Percentiles rank a stretch among this genome's conserved stretches.
Conservation (phyloP, 257 asterid species). For the Lycium barbarum region DNA sequence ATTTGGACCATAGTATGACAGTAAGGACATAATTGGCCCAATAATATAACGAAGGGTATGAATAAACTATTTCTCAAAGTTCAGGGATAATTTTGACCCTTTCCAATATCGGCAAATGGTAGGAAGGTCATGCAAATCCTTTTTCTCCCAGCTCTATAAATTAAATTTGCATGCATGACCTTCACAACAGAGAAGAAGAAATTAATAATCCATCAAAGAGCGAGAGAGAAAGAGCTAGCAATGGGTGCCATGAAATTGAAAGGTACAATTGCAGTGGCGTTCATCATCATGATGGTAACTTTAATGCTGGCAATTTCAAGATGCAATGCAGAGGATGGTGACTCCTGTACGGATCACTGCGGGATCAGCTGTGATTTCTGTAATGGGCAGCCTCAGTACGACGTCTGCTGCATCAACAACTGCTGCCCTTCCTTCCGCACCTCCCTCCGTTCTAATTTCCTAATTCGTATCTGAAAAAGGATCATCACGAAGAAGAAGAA, state of each 20-base stretch:
- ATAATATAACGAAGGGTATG: too few species aligned
- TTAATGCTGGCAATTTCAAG: not conserved
- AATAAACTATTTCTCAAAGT: too few species aligned
- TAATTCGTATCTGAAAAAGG: not conserved
- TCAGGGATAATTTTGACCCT: too few species aligned
- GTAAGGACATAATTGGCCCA: too few species aligned
- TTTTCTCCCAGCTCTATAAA: not conserved
- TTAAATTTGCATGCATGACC: not conserved
- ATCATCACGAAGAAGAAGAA: not conserved
- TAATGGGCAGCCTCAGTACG: not conserved
- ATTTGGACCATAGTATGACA: too few species aligned
- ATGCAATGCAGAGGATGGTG: not conserved
- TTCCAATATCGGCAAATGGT: too few species aligned
- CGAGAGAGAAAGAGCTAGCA: not conserved
- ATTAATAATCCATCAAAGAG: not conserved
- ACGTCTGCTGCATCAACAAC: not conserved
- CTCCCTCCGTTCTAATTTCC: not conserved
- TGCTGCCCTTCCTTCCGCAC: constrained; percentile 20
- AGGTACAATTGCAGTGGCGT: not conserved
- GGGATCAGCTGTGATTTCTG: not conserved
- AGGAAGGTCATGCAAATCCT: too few species aligned
- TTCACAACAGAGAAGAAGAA: not conserved
- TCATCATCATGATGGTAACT: not conserved
- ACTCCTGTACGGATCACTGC: not conserved
- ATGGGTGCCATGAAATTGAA: constrained; percentile 2